Evolutionary conservation across 2,329 filamentous ascomycete species (phyloP).

Genomic region (Diaporthe citrichinensis): DNA sequence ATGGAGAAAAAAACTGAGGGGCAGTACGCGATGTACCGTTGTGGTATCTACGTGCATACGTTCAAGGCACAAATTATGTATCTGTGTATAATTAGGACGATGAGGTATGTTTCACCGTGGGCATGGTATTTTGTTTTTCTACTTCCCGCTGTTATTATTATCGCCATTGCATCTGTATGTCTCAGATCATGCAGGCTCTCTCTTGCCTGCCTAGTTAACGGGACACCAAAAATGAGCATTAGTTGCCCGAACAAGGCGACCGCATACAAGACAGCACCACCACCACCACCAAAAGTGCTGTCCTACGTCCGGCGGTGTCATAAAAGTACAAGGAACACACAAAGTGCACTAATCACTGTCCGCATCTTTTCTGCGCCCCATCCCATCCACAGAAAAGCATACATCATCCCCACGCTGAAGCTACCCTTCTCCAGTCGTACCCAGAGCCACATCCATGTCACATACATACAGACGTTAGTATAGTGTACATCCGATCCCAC

Average conservation of each 20-base stretch:
- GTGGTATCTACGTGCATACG: not conserved
- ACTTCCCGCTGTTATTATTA: not conserved
- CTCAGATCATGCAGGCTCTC: conserved; percentile 16
- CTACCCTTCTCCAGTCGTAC: conserved; percentile 19
- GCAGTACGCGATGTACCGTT: not conserved
- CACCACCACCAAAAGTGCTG: not conserved
- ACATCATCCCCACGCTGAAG: conserved; percentile 19
- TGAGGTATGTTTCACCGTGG: not conserved
- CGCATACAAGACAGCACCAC: not conserved
- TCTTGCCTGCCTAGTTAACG: not conserved
- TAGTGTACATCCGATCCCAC: not conserved
- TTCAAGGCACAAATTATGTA: too few species aligned
- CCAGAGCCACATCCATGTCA: not conserved
- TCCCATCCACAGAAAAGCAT: not conserved
- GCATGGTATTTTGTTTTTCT: not conserved
- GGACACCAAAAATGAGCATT: not conserved
- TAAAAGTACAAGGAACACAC: conserved; percentile 10
- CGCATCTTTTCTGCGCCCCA: not conserved
- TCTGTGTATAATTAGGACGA: not conserved
- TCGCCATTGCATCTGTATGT: not conserved
- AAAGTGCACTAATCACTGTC: not conserved
- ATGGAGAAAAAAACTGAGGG: not conserved
- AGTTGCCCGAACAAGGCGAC: not conserved
- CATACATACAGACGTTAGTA: not conserved
- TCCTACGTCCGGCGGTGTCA: not conserved